Base-by-base conservation (phyloP, 129 eudicot species). In the Centaurea solstitialis region DNA sequence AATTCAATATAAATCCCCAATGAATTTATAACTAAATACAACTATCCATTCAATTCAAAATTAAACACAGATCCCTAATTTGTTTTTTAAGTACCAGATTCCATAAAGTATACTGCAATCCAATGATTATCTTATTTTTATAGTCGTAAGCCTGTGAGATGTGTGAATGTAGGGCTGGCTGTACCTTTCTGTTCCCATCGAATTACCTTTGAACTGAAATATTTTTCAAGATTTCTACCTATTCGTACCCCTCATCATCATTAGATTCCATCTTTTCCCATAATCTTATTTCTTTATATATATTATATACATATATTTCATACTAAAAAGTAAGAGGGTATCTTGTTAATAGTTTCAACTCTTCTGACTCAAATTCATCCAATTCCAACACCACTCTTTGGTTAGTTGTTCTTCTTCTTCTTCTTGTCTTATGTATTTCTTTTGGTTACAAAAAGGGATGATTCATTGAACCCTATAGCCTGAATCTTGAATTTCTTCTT, bases 381-480 rank as follows among this genome's bases (percentile, higher is more conserved):
- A 39, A 64, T 69, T 75, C 85, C 24, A 62, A 69, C 77, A 45
- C 64, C 72, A 82, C 76, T 39, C 9, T 53, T 26, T 76, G 81
- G 59, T 57, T 68, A 35, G 65, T 68, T 69, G 6, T 15, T 33
- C 18, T 26, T 47, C 12, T 15, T 33, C 18, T 26, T 47, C 12
- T 33, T 74, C 12, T 67, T 35, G 15, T 40, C 24, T 41, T 28
- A 2, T 78, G 17, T 67, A 21, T 78, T 40, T 57, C 3, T 43
- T 74, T 66, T 35, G 6, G 8, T 74, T 67, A 41, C 22, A 68
- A 5, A 9, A 68, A 23, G n/a, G 30, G 23, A 23, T 6, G 9
- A 65, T 41, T 6, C 2, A 41, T 41, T 73, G 39, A 76, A 37
- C 72, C 64, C 41, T 76, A 76, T 50, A 38, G 7, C 37, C 40